Evolutionary conservation across 768 basidiomycete genomes (phyloP), one percentile per base, ranked within the genome.

Genomic region (Coprinopsis cinerea): DNA sequence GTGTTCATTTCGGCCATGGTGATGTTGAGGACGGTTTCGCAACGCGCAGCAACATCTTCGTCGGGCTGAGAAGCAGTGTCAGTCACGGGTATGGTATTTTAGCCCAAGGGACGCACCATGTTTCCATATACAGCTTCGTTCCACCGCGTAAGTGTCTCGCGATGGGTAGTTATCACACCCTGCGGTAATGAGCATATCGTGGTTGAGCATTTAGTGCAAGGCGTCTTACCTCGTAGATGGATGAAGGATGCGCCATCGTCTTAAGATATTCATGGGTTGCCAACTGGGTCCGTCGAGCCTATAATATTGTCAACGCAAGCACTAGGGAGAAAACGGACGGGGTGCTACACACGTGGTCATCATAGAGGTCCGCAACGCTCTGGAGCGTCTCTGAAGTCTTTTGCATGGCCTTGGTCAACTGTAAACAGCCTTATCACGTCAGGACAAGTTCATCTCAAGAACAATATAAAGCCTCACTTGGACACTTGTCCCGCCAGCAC

Each of bases 1-100:
- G 76, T 81, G 44, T 88, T 85, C 73, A 92, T 82, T 69, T 93
- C 90, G 0, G 91, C 88, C 81, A 91, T 84, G 1, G 90, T 92
- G 7, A 81, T 82, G 62, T 93, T 92, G 23, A 94, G 68, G 5
- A 92, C 88, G 0, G 91, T 92, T 66, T 94, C 91, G 61, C 87
- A 92, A 17, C 91, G 79, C 2, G 79, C 74, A 1, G 81, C 80
- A 54, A 84, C 66, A 15, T 85, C 82, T 42, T 84, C 81, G 56
- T 84, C 72, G 13, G 74, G 63, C 82, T 85, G 59, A 24, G 24
- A n/a, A 13, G 13, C 25, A 34, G 15, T 18, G 32, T 20, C 13
- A 22, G 23, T 40, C 4, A 45, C 9, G 14, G 25, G 28, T 11
- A 17, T 14, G 4, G 6, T 4, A 32, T 13, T 9, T 20, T 5